Evolutionary conservation across 2,329 filamentous ascomycete genomes (phyloP).

Genomic region (Phaeophleospora eucalypticola): DNA sequence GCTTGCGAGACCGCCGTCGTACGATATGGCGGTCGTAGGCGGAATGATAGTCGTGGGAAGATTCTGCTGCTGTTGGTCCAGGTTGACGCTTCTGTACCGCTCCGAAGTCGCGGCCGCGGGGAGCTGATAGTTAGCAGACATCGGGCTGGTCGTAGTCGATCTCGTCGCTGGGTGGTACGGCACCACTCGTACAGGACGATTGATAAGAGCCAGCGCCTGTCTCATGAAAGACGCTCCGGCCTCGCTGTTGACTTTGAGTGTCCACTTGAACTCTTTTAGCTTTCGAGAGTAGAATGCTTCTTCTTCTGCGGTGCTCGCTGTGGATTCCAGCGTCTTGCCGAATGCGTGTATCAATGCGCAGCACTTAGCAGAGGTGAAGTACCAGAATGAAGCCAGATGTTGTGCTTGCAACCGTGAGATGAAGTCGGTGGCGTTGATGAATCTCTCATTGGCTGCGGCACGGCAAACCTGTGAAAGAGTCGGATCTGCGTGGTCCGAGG

Average conservation of each 20-base stretch:
- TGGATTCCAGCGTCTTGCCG: constrained; percentile 38
- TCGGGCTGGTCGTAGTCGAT: constrained; percentile 16
- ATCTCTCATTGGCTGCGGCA: constrained; percentile 40
- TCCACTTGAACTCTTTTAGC: constrained; percentile 42
- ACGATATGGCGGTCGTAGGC: not conserved
- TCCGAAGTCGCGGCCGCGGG: no score
- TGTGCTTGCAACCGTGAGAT: constrained; percentile 42
- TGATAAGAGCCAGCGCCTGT: constrained; percentile 30
- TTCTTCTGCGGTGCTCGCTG: constrained; percentile 34
- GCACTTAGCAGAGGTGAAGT: constrained; percentile 42
- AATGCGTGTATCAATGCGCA: constrained; percentile 42
- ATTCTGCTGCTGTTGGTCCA: constrained; percentile 6
- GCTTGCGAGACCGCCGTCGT: not conserved
- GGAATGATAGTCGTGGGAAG: constrained; percentile 5
- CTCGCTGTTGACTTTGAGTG: constrained; percentile 40
- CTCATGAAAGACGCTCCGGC: constrained; percentile 43
- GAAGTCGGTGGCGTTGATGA: constrained; percentile 44
- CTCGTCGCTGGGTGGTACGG: constrained; percentile 8
- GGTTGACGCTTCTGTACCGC: no score
- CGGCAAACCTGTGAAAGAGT: constrained; percentile 38
- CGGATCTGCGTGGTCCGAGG: constrained; percentile 21
- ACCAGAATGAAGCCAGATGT: constrained; percentile 48
- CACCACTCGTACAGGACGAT: constrained; percentile 14
- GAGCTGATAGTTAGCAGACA: constrained; percentile 1
- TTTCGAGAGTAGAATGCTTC: constrained; percentile 34